Conservation (phyloP, 2,329 filamentous ascomycete genomes). For the Neopestalotiopsis sp. region DNA sequence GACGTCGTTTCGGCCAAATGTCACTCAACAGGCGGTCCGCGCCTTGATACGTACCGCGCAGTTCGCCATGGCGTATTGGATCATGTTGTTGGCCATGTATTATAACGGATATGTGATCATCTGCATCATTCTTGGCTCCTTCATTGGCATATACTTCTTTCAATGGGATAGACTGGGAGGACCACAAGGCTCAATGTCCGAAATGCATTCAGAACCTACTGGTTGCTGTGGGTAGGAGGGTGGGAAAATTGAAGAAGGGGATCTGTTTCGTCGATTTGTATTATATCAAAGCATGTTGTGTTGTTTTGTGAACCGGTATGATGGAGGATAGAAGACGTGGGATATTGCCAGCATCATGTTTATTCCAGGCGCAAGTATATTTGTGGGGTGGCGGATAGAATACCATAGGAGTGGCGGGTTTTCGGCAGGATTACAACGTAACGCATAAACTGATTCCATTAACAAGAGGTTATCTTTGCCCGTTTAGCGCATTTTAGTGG, state of each 20-base stretch:
- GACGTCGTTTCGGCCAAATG: constrained; percentile 58
- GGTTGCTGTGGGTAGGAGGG: constrained; percentile 11
- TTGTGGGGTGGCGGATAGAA: background rate
- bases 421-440: too few species aligned
- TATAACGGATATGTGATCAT: constrained; percentile 80
- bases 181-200: background rate
- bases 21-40: constrained; percentile 70
- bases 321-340: background rate
- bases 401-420: too few species aligned
- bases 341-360: background rate
- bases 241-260: background rate
- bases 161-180: constrained; percentile 63
- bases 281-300: background rate
- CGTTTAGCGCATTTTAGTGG: background rate
- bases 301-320: background rate
- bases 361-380: background rate
- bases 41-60: constrained; percentile 72
- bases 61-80: constrained; percentile 77
- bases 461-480: too few species aligned
- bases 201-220: constrained; percentile 7
- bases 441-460: too few species aligned
- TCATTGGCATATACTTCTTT: constrained; percentile 74
- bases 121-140: constrained; percentile 79
- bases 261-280: background rate
- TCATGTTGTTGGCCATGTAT: constrained; percentile 67